Percentiles rank a stretch among this genome's conserved stretches.
These are phyloP conservation scores for Aspergillus ellipticus DNA, from an alignment of 495 filamentous ascomycete species.

Conservation along the genomic window DNA sequence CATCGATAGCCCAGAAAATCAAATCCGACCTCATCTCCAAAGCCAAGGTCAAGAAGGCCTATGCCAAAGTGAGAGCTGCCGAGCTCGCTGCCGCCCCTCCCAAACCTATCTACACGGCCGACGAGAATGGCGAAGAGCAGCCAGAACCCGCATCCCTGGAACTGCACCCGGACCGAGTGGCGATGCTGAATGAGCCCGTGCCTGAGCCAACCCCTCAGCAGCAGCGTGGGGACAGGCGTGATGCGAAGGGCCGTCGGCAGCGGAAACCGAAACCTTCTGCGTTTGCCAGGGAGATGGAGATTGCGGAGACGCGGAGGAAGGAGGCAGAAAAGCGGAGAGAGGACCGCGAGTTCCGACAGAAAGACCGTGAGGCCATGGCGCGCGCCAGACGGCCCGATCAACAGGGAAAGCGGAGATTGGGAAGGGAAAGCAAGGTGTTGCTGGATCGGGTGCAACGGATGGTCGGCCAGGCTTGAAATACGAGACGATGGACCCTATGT, in stretches of 20 bases:
- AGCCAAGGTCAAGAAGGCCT: constrained; percentile 90
- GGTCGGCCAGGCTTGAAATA: constrained; percentile 41
- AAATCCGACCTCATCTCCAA: constrained; percentile 87
- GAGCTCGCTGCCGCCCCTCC: constrained; percentile 36
- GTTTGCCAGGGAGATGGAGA: constrained; percentile 70
- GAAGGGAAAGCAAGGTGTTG: constrained; percentile 78
- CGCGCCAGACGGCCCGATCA: constrained; percentile 72
- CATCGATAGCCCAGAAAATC: constrained; percentile 74
- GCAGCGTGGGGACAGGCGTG: constrained; percentile 8
- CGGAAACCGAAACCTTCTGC: constrained; percentile 59
- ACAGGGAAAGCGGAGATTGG: constrained; percentile 79
- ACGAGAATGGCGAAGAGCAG: constrained; percentile 20
- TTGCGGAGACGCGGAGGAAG: constrained; percentile 61
- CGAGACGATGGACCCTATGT: background rate
- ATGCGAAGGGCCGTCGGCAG: constrained; percentile 24
- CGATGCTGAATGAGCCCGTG: constrained; percentile 54
- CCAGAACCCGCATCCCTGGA: constrained; percentile 42
- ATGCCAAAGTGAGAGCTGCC: constrained; percentile 77
- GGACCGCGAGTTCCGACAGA: constrained; percentile 57
- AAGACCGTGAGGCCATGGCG: constrained; percentile 63
- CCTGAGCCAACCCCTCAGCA: constrained; percentile 23
- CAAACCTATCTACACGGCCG: constrained; percentile 31
- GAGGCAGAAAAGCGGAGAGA: constrained; percentile 59
- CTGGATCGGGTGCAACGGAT: constrained; percentile 76
- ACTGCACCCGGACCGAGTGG: constrained; percentile 70